These are phyloP conservation scores for barrel medic (Medicago truncatula) DNA, from an alignment of 306 rosid species.

Conservation along the genomic window DNA sequence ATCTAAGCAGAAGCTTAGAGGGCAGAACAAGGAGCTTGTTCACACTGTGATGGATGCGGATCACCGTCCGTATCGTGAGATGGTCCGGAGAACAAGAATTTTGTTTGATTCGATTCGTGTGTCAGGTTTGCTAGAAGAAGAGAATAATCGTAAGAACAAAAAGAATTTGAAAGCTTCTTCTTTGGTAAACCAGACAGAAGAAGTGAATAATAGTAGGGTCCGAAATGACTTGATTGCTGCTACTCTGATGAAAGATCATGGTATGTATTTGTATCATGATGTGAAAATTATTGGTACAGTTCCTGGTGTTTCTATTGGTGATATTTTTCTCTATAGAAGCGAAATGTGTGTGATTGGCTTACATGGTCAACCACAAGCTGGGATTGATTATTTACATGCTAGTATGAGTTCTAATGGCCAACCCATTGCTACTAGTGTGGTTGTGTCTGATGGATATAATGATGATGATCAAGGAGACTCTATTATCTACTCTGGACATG, in stretches of 20 bases:
- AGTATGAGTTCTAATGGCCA: conserved; percentile 89
- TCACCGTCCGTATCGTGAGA: conserved; percentile 64
- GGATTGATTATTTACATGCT: conserved; percentile 84
- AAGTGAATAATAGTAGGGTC: too few species aligned
- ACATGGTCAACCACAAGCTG: conserved; percentile 93
- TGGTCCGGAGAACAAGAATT: conserved; percentile 72
- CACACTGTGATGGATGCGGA: conserved; percentile 60
- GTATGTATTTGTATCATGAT: conserved; percentile 86
- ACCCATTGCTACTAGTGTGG: conserved; percentile 91
- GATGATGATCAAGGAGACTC: conserved; percentile 85
- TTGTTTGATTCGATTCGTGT: conserved; percentile 78
- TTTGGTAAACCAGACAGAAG: too few species aligned
- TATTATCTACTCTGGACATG: conserved; percentile 87
- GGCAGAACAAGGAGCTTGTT: conserved; percentile 62
- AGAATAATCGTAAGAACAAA: conserved; percentile 40
- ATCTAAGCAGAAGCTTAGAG: not conserved
- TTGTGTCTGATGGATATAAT: conserved; percentile 92
- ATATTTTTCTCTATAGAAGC: conserved; percentile 82
- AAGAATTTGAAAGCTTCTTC: not conserved
- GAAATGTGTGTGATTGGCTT: conserved; percentile 86
- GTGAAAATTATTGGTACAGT: conserved; percentile 87
- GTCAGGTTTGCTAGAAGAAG: conserved; percentile 57
- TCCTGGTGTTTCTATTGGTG: conserved; percentile 87
- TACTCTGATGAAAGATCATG: conserved; percentile 58
- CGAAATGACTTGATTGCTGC: conserved; percentile 80